phyloP scores from a whole-genome alignment of 2,329 filamentous ascomycete genomes.

The Myriosclerotinia curreyana region DNA sequence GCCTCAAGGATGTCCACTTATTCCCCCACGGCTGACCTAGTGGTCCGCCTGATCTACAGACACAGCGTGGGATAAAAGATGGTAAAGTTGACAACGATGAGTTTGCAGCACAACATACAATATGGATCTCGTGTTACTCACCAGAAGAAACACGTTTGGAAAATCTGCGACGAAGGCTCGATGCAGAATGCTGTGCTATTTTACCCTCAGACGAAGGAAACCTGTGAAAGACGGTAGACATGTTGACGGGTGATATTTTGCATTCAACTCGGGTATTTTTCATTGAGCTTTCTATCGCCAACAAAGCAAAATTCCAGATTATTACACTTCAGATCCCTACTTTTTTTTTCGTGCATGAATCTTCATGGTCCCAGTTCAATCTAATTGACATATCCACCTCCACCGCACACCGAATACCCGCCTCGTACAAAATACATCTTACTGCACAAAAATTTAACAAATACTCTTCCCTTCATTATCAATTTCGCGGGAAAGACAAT shows the following conservation, averaged over 20 bases:
- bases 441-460: background rate
- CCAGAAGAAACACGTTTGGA: background rate
- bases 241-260: slow-evolving; percentile 10
- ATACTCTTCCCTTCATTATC: background rate
- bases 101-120: background rate
- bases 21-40: slow-evolving; percentile 9
- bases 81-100: slow-evolving; percentile 20
- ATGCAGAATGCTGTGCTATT: slow-evolving; percentile 13
- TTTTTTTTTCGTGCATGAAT: slow-evolving; percentile 3
- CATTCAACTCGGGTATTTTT: slow-evolving; percentile 5
- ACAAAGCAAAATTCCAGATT: background rate
- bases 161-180: slow-evolving; percentile 13
- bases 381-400: background rate
- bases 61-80: slow-evolving; percentile 15
- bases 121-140: slow-evolving; percentile 10
- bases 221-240: slow-evolving; percentile 1
- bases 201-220: slow-evolving; percentile 3
- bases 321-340: background rate
- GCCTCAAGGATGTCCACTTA: background rate
- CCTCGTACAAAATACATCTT: background rate
- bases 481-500: background rate
- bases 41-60: slow-evolving; percentile 13
- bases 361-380: background rate
- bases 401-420: background rate
- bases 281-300: slow-evolving; percentile 9